Evolutionary conservation across 495 filamentous ascomycete genomes (phyloP), one percentile per base, ranked within the genome.

Genomic region (Daldinia loculata): DNA sequence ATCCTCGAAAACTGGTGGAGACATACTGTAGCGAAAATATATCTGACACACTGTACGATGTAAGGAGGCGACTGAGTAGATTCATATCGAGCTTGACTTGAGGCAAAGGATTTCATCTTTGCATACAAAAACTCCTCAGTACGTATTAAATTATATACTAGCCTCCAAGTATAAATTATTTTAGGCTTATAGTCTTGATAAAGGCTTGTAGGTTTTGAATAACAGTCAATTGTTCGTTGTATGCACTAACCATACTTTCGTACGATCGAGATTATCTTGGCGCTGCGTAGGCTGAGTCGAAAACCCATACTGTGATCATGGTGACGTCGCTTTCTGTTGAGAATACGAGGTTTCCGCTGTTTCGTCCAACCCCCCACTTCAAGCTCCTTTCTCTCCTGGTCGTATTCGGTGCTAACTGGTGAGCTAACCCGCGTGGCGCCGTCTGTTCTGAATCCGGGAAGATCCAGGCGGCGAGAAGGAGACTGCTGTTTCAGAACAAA

Each of bases 281-380:
- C 61, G 24, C 50, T 41, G 34, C 26, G 61, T 43, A 56, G 66
- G 26, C 53, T 58, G 52, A 53, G 60, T 43, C 52, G 53, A 30
- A 30, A 59, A 34, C 41, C 34, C 69, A 24, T 62, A 66, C 62
- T 59, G 63, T 63, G 63, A 26, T 67, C 59, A 67, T 67, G 38
- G 63, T 72, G 69, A 72, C 69, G 69, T 72, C 64, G 64, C 60
- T 26, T 67, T 43, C 50, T 71, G 36, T 64, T 61, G 64, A 48
- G 69, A 72, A 72, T 72, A 72, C 69, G 69, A 72, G 69, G 64
- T 72, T 67, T 67, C 36, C 27, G 57, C 52, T 60, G 56, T 39
- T 68, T 68, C 30, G 48, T 57, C 56, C 15, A 51, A 56, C 56
- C 53, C 69, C 64, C 69, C 64, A 72, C 61, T 50, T 32, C 27